Conservation (phyloP, 495 filamentous ascomycete species). For the Trypethelium eluteriae region DNA sequence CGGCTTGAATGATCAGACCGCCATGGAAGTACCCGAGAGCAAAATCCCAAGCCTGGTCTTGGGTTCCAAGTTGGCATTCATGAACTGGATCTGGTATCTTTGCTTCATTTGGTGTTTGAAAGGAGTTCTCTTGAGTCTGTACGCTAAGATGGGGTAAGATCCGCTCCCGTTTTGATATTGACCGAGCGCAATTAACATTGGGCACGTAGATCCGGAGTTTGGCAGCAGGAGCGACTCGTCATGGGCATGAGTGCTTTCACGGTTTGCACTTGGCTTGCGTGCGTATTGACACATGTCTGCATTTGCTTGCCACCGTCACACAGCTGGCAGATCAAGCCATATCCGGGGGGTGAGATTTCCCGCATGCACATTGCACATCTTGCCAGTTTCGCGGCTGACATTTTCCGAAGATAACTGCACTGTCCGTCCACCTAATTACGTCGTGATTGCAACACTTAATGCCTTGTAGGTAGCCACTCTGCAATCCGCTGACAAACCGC, state of each 20-base stretch:
- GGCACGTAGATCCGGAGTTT: neutral
- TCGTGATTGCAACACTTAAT: slow-evolving; percentile 1
- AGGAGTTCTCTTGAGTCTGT: neutral
- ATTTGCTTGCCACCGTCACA: slow-evolving; percentile 4
- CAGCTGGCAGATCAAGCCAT: slow-evolving; percentile 6
- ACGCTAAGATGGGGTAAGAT: slow-evolving; percentile 7
- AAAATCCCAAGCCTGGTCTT: slow-evolving; percentile 4
- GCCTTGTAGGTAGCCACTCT: neutral
- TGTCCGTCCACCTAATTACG: slow-evolving; percentile 2
- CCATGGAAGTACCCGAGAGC: slow-evolving; percentile 4
- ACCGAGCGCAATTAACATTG: neutral
- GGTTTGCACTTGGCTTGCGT: neutral
- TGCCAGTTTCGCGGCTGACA: neutral
- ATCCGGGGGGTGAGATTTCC: neutral
- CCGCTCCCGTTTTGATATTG: neutral
- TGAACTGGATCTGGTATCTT: slow-evolving; percentile 11
- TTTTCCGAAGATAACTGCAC: neutral
- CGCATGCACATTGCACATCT: neutral
- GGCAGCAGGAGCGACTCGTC: slow-evolving; percentile 1
- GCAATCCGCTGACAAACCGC: neutral
- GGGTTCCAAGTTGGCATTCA: slow-evolving; percentile 2
- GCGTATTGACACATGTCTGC: slow-evolving; percentile 1
- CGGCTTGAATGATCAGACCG: slow-evolving; percentile 3
- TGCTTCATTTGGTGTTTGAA: slow-evolving; percentile 7
- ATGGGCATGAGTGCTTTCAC: neutral